Evolutionary conservation across 768 basidiomycete genomes (phyloP).

Genomic region (Candolleomyces efflorescens): DNA sequence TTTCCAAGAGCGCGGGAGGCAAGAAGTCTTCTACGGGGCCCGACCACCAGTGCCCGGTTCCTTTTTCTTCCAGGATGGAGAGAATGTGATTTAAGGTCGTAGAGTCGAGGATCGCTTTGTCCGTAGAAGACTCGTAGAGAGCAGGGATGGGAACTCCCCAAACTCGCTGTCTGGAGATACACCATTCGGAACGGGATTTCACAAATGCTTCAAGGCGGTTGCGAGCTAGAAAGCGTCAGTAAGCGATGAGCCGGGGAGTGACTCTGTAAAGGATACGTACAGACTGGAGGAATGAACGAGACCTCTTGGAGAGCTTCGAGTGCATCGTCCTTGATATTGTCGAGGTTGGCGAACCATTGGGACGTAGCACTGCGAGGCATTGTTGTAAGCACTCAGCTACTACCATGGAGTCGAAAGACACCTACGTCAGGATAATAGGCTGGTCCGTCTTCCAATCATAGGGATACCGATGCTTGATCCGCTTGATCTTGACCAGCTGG

Average conservation of each 20-base stretch:
- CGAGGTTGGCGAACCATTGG: conserved; percentile 96
- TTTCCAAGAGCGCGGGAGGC: conserved; percentile 48
- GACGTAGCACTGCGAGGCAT: conserved; percentile 69
- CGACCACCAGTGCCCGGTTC: conserved; percentile 89
- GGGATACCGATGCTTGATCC: conserved; percentile 84
- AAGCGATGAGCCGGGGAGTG: neutral
- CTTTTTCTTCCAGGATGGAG: conserved; percentile 62
- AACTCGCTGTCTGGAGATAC: conserved; percentile 93
- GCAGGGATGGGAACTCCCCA: conserved; percentile 98
- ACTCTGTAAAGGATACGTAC: conserved; percentile 35
- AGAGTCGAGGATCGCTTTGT: conserved; percentile 58
- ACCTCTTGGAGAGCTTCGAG: conserved; percentile 65
- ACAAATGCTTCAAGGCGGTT: conserved; percentile 88
- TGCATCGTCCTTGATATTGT: conserved; percentile 75
- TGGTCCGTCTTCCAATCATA: conserved; percentile 96
- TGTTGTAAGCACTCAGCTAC: neutral
- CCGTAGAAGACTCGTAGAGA: conserved; percentile 61
- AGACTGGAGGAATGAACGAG: conserved; percentile 68
- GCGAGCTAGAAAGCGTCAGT: conserved; percentile 48
- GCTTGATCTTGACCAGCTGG: conserved; percentile 61
- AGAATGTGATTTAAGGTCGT: conserved; percentile 74
- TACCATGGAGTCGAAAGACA: neutral
- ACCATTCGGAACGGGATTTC: conserved; percentile 92
- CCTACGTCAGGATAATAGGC: conserved; percentile 87
- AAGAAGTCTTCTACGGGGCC: conserved; percentile 83